Evolutionary conservation across 257 asterid genomes (phyloP).

Genomic region (Primulina tabacum): DNA sequence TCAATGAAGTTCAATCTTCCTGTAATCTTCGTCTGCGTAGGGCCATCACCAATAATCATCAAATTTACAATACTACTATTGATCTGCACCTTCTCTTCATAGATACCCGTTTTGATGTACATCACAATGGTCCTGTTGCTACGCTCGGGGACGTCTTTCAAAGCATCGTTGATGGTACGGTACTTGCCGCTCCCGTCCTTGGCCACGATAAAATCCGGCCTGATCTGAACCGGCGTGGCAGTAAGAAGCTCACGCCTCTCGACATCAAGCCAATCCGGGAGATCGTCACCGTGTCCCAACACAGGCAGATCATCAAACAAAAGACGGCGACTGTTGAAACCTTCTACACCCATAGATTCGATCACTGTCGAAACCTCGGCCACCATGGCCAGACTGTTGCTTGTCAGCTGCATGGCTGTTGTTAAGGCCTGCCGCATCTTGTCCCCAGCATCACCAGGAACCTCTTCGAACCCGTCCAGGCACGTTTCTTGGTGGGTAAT

Average conservation of each 20-base stretch:
- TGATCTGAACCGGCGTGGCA: constrained; percentile 23
- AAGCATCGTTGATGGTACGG: constrained; percentile 51
- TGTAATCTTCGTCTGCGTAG: constrained; percentile 69
- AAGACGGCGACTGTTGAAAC: constrained; percentile 43
- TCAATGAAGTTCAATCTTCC: constrained; percentile 57
- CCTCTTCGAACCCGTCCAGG: constrained; percentile 57
- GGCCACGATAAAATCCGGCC: constrained; percentile 50
- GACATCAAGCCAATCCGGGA: constrained; percentile 42
- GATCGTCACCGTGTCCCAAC: constrained; percentile 28
- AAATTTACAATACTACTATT: constrained; percentile 39
- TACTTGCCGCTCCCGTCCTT: constrained; percentile 68
- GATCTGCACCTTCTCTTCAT: constrained; percentile 48
- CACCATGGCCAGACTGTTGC: constrained; percentile 88
- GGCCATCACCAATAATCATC: constrained; percentile 73
- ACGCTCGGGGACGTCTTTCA: constrained; percentile 37
- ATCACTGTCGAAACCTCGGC: constrained; percentile 53
- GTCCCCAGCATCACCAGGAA: constrained; percentile 51
- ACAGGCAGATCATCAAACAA: constrained; percentile 30
- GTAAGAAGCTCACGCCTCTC: constrained; percentile 35
- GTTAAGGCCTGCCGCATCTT: constrained; percentile 50
- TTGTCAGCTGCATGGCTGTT: constrained; percentile 54
- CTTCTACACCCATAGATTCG: constrained; percentile 37
- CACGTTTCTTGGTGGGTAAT: constrained; percentile 81
- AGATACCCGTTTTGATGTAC: constrained; percentile 63
- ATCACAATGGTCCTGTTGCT: constrained; percentile 39